Evolutionary conservation across 1,139 yeast genomes (phyloP).

Genomic region (Pichia sp.): DNA sequence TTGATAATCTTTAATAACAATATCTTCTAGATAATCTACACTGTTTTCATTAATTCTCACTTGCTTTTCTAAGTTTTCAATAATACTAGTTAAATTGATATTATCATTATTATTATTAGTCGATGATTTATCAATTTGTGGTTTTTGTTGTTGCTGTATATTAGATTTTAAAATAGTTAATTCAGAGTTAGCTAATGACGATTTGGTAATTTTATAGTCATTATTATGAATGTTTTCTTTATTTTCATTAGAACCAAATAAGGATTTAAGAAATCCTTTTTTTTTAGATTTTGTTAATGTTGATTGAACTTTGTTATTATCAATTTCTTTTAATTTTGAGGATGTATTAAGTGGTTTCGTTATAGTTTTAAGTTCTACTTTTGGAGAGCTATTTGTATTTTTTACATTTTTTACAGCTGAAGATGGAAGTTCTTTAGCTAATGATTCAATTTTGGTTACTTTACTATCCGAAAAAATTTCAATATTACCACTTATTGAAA

Average conservation of each 20-base stretch:
- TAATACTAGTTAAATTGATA: background rate
- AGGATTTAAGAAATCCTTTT: slow-evolving; percentile 12
- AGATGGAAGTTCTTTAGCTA: slow-evolving; percentile 47
- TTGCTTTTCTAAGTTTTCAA: slow-evolving; percentile 21
- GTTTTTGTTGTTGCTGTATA: background rate
- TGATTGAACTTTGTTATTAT: background rate
- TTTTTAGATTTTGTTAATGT: slow-evolving; percentile 3
- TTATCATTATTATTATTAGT: no score
- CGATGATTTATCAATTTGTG: background rate
- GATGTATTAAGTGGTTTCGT: background rate
- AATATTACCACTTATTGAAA: slow-evolving; percentile 45
- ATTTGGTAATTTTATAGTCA: background rate
- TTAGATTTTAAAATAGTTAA: background rate
- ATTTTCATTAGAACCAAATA: slow-evolving; percentile 10
- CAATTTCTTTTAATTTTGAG: background rate
- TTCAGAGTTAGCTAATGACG: no score
- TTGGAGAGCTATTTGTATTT: slow-evolving; percentile 12
- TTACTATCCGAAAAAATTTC: slow-evolving; percentile 43
- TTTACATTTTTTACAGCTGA: slow-evolving; percentile 46
- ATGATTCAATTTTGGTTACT: slow-evolving; percentile 46
- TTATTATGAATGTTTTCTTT: background rate
- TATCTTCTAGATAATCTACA: slow-evolving; percentile 70
- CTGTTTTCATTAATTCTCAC: slow-evolving; percentile 37
- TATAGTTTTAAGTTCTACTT: background rate
- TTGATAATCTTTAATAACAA: slow-evolving; percentile 70